phyloP scores from a whole-genome alignment of 1,284 basidiomycete species.

The Ustilago cynodontis region DNA sequence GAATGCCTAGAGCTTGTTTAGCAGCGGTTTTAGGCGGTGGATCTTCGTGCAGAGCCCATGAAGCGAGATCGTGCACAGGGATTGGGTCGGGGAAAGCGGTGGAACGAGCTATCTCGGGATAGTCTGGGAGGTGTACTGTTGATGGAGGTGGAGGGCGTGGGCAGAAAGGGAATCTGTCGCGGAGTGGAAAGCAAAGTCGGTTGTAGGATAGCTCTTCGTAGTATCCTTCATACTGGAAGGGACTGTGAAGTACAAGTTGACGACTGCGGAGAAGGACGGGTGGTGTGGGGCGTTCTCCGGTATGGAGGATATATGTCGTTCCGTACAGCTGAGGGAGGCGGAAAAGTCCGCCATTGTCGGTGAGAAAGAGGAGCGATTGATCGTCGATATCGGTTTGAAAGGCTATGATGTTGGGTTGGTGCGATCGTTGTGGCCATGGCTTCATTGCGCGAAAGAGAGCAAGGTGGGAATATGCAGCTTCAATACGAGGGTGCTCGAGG shows the following conservation, averaged over 20 bases:
- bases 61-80: neutral
- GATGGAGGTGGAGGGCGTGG: neutral
- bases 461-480: constrained; percentile 37
- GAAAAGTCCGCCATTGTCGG: neutral
- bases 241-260: neutral
- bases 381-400: constrained; percentile 15
- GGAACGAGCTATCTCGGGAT: neutral
- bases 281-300: neutral
- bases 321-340: neutral
- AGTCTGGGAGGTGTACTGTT: neutral
- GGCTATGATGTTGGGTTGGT: neutral
- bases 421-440: neutral
- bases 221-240: neutral
- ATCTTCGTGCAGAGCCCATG: neutral
- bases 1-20: neutral
- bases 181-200: neutral
- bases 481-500: neutral
- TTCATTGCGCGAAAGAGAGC: constrained; percentile 14
- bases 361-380: constrained; percentile 5
- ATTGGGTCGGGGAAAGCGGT: neutral
- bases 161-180: neutral
- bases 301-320: neutral
- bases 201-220: neutral
- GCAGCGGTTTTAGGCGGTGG: neutral
- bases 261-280: neutral